A percentile compares a stretch with the other conserved stretches of the same genome.
phyloP scores from a whole-genome alignment of 495 filamentous ascomycete species.

The Terfezia claveryi region DNA sequence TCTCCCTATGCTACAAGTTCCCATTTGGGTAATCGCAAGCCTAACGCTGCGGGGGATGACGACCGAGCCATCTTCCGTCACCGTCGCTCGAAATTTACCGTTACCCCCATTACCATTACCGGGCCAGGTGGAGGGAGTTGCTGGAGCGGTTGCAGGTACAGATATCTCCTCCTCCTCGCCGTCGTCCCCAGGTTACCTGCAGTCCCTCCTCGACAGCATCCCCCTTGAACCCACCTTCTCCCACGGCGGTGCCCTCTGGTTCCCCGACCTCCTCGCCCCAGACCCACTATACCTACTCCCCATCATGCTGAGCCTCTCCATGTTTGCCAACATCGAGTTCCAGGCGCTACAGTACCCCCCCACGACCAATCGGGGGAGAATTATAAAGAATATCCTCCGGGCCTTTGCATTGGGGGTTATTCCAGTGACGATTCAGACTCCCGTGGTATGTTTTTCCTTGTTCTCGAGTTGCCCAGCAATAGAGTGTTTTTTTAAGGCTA shows the following conservation, averaged over 20 bases:
- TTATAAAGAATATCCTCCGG: conserved; percentile 21
- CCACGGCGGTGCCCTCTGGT: conserved; percentile 58
- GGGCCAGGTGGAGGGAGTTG: conserved; percentile 12
- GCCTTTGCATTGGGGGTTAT: conserved; percentile 24
- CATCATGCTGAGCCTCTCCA: conserved; percentile 27
- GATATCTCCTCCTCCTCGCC: neutral
- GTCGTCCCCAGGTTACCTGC: conserved; percentile 19
- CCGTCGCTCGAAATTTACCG: neutral
- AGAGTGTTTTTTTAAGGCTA: conserved; percentile 5
- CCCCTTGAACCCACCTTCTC: neutral
- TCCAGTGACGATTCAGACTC: conserved; percentile 23
- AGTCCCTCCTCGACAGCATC: conserved; percentile 27
- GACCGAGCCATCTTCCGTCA: neutral
- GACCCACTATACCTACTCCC: conserved; percentile 54
- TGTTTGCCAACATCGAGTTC: conserved; percentile 25
- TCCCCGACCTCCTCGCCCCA: conserved; percentile 45
- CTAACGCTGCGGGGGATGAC: neutral
- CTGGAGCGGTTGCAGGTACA: conserved; percentile 1
- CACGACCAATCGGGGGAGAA: conserved; percentile 6
- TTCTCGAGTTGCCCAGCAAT: conserved; percentile 12
- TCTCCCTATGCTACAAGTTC: conserved; percentile 1
- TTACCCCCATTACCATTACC: conserved; percentile 9
- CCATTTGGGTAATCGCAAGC: neutral
- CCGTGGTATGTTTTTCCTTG: conserved; percentile 6
- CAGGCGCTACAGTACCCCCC: conserved; percentile 2